Evolutionary conservation across 805 yeast species (phyloP).

Genomic region (Cyberlindnera amylophila): DNA sequence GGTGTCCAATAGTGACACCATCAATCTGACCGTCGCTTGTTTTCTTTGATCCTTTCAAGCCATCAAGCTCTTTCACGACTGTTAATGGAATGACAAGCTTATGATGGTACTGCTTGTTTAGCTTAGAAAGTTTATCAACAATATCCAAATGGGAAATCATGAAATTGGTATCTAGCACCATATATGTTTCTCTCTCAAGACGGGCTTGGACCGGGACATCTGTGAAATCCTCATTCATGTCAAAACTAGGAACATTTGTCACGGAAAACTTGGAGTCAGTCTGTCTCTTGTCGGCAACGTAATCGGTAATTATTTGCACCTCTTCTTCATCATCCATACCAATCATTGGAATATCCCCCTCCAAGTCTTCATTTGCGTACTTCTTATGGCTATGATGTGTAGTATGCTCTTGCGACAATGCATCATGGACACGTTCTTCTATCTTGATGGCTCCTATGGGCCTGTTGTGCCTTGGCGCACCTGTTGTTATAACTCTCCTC

Average conservation of each 20-base stretch:
- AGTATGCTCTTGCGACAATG: conserved; percentile 1
- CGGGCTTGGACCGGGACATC: conserved; percentile 11
- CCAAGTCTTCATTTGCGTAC: conserved; percentile 10
- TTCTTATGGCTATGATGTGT: neutral
- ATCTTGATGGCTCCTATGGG: conserved; percentile 26
- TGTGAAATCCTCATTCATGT: conserved; percentile 1
- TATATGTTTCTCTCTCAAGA: conserved; percentile 30
- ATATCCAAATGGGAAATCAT: conserved; percentile 62
- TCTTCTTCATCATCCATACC: conserved; percentile 45
- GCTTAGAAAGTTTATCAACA: conserved; percentile 45
- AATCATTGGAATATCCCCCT: conserved; percentile 46
- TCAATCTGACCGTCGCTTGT: conserved; percentile 11
- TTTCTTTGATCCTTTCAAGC: conserved; percentile 51
- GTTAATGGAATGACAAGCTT: conserved; percentile 63
- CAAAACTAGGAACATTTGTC: neutral
- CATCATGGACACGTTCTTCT: conserved; percentile 24
- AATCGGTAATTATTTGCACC: conserved; percentile 41
- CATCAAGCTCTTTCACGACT: conserved; percentile 78
- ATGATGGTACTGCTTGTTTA: conserved; percentile 41
- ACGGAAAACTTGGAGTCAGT: conserved; percentile 1
- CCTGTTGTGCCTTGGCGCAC: conserved; percentile 15
- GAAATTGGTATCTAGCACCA: conserved; percentile 84
- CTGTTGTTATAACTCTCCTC: conserved; percentile 17
- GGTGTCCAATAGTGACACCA: conserved; percentile 41
- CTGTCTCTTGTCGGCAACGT: conserved; percentile 28